Base-by-base conservation (phyloP, 495 filamentous ascomycete genomes). In the Penicillium lividum region DNA sequence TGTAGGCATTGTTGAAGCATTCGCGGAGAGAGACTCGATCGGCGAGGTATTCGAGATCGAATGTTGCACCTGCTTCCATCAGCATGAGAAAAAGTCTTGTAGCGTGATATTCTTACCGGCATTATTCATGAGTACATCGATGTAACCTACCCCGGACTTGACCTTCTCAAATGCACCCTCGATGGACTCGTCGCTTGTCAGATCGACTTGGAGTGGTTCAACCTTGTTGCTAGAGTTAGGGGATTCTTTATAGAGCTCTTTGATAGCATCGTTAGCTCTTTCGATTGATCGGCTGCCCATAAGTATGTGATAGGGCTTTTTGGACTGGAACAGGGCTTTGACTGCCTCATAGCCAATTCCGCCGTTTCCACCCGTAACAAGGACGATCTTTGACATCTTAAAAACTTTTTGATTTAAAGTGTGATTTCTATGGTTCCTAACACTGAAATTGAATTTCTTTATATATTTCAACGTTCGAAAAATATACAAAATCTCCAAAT, bases 121-220 rank as follows among this genome's bases (percentile, higher is more conserved):
- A 57, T 83, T 82, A 29, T 76, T 75, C 16, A 82, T 68, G 22
- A 83, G 62, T 13, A 69, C 64, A 56, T 81, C 78, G 5, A 81
- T 61, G 0, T 46, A 59, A 18, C 75, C 75, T 18, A 66, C 60
- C 1, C 69, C 71, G 6, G 73, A 66, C 29, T 69, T 25, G 2
- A 69, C 58, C 18, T 60, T 47, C 8, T 63, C 44, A 8, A 68
- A 66, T 11, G 77, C 78, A 4, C 29, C 51, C 7, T 68, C 59
- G 33, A 77, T 76, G 16, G 65, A 73, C n/a, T 58, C 63, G 27
- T 77, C 64, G 8, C 61, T 61, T 4, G 63, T 64, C 30, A 79
- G 54, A 48, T 81, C 75, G 7, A 81, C 50, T 29, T 59, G 65
- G 22, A 64, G 31, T 7, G 68, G 54, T 30, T 66, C 48, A 6